Base-by-base conservation (phyloP, 495 filamentous ascomycete species). In the Penicillium samsonianum region DNA sequence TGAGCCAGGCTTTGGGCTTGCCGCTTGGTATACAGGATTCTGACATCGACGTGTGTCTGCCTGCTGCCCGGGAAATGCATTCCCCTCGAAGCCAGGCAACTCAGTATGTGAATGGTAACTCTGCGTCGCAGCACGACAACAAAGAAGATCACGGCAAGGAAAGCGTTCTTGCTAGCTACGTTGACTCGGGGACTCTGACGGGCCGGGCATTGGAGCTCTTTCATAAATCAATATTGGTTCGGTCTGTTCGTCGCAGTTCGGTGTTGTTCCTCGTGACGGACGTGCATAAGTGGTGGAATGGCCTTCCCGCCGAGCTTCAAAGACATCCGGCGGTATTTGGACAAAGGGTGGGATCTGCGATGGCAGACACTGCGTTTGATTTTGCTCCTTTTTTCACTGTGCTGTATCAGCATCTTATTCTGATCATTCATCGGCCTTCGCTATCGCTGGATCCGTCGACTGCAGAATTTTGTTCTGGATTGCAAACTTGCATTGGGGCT, bases 361-460 rank as follows among this genome's bases (percentile, higher is more conserved):
- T 8, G 20, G 50, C n/a, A 28, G 64, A 71, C 26, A 45, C 22
- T 16, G 64, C 71, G 0, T 74, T 71, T 61, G 67, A 76, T 50
- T 73, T 77, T 38, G 65, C 69, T 41, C 72, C 77, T 14, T 68
- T 74, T 43, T 75, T 82, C 64, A 69, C 87, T 59, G 72, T 91
- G 74, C 65, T 87, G 72, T 70, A 93, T 70, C 73, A 92, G 78
- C 69, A 84, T 77, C 75, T 86, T 67, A 65, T 92, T 74, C 75
- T 92, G 82, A 68, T 89, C 77, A 64, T 88, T 69, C 62, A 87
- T 73, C 73, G 74, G 16, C 74, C 74, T 3, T 72, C 67, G 11
- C 54, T 77, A 25, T 75, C 74, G 19, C 62, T 74, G 22, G 61
- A 65, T 19, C 67, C 71, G 1, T 63, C 63, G 11, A 70, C 68